Evolutionary conservation across 768 basidiomycete genomes (phyloP).

Genomic region (Tylopilus intermedius): DNA sequence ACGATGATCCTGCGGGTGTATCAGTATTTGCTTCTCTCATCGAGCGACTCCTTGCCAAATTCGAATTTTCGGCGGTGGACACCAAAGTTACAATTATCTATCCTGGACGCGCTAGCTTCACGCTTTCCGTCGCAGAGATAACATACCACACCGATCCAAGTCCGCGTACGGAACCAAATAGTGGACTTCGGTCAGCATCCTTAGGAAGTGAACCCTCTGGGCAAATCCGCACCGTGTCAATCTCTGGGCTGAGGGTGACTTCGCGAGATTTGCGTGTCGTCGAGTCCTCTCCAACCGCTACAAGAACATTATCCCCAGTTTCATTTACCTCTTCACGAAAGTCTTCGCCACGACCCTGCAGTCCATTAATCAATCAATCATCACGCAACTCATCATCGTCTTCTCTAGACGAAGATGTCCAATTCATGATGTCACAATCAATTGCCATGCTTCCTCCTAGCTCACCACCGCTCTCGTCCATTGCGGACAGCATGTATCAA

Average conservation of each 20-base stretch:
- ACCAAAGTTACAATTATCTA: constrained; percentile 66
- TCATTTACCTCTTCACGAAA: constrained; percentile 17
- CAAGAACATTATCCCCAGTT: constrained; percentile 25
- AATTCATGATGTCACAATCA: constrained; percentile 72
- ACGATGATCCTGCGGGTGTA: constrained; percentile 66
- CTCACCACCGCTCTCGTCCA: constrained; percentile 43
- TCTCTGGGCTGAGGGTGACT: constrained; percentile 55
- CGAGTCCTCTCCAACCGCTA: constrained; percentile 13
- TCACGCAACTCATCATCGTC: constrained; percentile 54
- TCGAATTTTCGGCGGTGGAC: constrained; percentile 71
- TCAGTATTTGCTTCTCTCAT: constrained; percentile 78
- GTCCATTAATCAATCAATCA: constrained; percentile 5
- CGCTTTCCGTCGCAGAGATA: constrained; percentile 52
- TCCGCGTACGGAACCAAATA: constrained; percentile 19
- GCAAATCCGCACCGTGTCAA: constrained; percentile 44
- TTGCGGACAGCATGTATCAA: constrained; percentile 69
- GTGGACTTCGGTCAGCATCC: constrained; percentile 17
- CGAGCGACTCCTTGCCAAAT: constrained; percentile 71
- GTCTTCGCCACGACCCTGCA: constrained; percentile 6
- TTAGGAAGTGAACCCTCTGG: constrained; percentile 18
- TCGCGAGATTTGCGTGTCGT: constrained; percentile 39
- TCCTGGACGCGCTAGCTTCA: constrained; percentile 57
- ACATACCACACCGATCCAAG: constrained; percentile 44
- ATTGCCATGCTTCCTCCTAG: constrained; percentile 55
- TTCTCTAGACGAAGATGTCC: constrained; percentile 61